Percentiles rank a stretch among this genome's conserved stretches.
These are phyloP conservation scores for Solanum hybrid DNA, from an alignment of 305 asterid species.

Conservation along the genomic window DNA sequence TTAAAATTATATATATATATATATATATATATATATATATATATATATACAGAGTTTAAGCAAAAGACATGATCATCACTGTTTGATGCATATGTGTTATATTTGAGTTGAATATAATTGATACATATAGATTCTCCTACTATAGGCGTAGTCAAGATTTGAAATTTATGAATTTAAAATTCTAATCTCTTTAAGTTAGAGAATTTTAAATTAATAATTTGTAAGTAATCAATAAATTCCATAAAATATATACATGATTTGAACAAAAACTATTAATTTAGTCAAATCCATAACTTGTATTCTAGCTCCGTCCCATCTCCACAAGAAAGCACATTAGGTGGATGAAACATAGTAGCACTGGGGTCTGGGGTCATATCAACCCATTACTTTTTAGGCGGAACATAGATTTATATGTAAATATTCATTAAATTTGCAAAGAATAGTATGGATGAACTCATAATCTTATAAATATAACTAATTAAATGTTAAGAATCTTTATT, in stretches of 20 bases:
- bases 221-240: background rate
- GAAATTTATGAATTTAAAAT: too few species aligned
- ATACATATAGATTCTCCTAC: background rate
- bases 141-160: too few species aligned
- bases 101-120: too few species aligned
- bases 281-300: background rate
- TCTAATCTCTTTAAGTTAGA: background rate
- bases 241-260: too few species aligned
- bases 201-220: background rate
- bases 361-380: background rate
- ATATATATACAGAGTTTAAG: too few species aligned
- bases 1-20: too few species aligned
- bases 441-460: background rate
- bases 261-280: too few species aligned
- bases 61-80: background rate
- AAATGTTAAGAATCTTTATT: background rate
- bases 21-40: too few species aligned
- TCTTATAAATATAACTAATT: background rate
- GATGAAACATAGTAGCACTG: background rate
- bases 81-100: background rate
- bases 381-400: background rate
- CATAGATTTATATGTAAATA: too few species aligned
- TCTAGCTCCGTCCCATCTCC: background rate
- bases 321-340: background rate
- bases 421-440: background rate